These are phyloP conservation scores for Pelagomonas calceolata DNA, from an alignment of 108 stramenopile species.

Conservation along the genomic window DNA sequence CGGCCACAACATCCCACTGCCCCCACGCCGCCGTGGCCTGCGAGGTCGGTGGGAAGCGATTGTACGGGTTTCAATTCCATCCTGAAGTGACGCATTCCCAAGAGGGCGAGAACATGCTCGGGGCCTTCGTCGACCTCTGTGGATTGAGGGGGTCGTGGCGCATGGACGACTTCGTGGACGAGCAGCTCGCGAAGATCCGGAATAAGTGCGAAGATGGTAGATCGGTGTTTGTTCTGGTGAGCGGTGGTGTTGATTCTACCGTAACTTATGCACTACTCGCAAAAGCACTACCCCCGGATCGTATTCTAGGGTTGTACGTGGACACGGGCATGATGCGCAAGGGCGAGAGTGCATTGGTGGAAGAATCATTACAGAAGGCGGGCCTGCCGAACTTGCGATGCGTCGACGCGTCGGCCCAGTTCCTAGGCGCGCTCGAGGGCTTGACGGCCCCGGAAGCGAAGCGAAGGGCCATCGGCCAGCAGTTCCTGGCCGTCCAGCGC, in stretches of 20 bases:
- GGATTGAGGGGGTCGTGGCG: constrained; percentile 82
- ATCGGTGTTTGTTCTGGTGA: constrained; percentile 94
- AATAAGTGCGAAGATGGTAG: constrained; percentile 70
- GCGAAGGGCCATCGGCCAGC: constrained; percentile 89
- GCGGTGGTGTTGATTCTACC: constrained; percentile 98
- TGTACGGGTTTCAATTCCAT: constrained; percentile 96
- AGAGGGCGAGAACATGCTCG: constrained; percentile 62
- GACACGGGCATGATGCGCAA: constrained; percentile 95
- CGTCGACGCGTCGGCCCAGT: constrained; percentile 85
- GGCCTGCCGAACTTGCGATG: constrained; percentile 82
- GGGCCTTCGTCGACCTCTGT: constrained; percentile 79
- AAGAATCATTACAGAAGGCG: constrained; percentile 72
- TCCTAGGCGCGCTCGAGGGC: constrained; percentile 67
- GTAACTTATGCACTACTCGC: constrained; percentile 94
- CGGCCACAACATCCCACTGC: constrained; percentile 69
- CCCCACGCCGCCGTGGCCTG: constrained; percentile 84
- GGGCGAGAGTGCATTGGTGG: constrained; percentile 76
- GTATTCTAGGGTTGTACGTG: constrained; percentile 94
- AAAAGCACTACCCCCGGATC: constrained; percentile 74
- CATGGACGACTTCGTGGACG: constrained; percentile 89
- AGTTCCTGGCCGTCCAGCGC: constrained; percentile 94
- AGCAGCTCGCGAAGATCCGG: constrained; percentile 78
- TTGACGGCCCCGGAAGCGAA: constrained; percentile 92
- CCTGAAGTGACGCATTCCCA: constrained; percentile 95
- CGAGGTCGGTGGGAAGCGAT: constrained; percentile 32